These are phyloP conservation scores for Globisporangium alternatum DNA, from an alignment of 352 stramenopile genomes.

Conservation along the genomic window DNA sequence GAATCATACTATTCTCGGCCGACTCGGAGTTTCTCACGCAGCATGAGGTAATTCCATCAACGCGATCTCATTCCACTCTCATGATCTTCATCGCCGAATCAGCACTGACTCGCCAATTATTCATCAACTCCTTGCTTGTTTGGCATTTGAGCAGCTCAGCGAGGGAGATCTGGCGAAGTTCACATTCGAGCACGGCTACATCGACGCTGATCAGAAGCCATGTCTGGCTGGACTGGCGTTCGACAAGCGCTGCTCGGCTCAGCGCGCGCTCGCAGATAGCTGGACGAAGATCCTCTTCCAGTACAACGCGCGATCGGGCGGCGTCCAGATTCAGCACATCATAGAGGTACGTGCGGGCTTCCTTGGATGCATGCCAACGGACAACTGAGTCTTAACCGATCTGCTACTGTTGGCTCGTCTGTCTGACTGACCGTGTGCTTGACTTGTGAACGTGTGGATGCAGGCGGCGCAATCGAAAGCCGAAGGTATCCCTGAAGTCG, in stretches of 20 bases:
- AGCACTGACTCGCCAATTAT: background rate
- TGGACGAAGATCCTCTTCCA: conserved; percentile 90
- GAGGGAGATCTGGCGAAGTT: conserved; percentile 82
- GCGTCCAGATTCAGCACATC: conserved; percentile 61
- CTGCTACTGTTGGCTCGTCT: too few species aligned
- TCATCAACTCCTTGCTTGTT: background rate
- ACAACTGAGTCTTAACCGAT: too few species aligned
- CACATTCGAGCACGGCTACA: conserved; percentile 62
- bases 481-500: conserved; percentile 4
- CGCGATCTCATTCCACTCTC: background rate
- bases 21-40: conserved; percentile 49
- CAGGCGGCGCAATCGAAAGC: conserved; percentile 23
- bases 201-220: conserved; percentile 42
- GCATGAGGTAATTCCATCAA: conserved; percentile 46
- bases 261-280: conserved; percentile 80
- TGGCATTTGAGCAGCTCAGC: conserved; percentile 33
- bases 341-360: conserved; percentile 42
- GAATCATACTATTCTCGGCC: conserved; percentile 51
- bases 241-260: conserved; percentile 73
- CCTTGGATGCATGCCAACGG: background rate
- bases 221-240: conserved; percentile 57
- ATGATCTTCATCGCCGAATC: background rate
- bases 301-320: conserved; percentile 58
- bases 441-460: background rate
- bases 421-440: too few species aligned